Conservation (phyloP, 2,329 filamentous ascomycete species). For the Thermomyces lanuginosus region DNA sequence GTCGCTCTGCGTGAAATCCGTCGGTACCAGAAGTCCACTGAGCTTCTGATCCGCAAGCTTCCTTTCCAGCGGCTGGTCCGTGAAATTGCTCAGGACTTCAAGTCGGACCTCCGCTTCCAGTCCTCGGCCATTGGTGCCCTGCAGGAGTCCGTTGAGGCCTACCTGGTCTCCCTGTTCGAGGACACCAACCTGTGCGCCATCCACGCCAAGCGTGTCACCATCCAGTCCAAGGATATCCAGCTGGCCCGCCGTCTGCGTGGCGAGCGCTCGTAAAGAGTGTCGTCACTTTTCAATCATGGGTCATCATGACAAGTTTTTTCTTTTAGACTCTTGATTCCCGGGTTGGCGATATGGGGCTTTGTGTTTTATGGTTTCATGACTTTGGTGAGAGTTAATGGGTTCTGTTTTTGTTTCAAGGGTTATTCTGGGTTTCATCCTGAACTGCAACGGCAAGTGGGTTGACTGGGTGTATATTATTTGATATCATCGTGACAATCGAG, state of each 20-base stretch:
- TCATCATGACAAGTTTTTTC: conserved; percentile 12
- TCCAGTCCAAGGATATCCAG: conserved; percentile 88
- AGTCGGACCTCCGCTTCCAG: conserved; percentile 93
- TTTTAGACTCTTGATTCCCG: conserved; percentile 16
- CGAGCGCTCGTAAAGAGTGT: conserved; percentile 54
- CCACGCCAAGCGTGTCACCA: conserved; percentile 98
- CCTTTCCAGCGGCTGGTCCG: conserved; percentile 95
- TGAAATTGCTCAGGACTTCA: conserved; percentile 93
- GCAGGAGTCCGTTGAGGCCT: conserved; percentile 97
- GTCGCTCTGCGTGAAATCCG: conserved; percentile 97
- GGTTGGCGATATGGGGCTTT: conserved; percentile 27
- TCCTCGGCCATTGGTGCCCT: conserved; percentile 93
- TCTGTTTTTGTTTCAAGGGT: conserved; percentile 24
- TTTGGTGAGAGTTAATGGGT: conserved; percentile 30
- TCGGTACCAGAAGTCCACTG: conserved; percentile 93
- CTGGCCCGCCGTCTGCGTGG: conserved; percentile 88
- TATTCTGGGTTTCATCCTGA: conserved; percentile 18
- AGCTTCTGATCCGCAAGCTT: conserved; percentile 90
- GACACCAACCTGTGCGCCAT: conserved; percentile 98
- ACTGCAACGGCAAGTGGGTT: conserved; percentile 8
- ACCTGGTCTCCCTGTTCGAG: conserved; percentile 94
- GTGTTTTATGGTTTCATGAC: conserved; percentile 22
- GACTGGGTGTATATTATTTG: conserved; percentile 10
- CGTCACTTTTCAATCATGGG: conserved; percentile 10
- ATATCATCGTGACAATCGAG: no score